phyloP scores from a whole-genome alignment of 1,139 yeast species.

The Candida sanyaensis region DNA sequence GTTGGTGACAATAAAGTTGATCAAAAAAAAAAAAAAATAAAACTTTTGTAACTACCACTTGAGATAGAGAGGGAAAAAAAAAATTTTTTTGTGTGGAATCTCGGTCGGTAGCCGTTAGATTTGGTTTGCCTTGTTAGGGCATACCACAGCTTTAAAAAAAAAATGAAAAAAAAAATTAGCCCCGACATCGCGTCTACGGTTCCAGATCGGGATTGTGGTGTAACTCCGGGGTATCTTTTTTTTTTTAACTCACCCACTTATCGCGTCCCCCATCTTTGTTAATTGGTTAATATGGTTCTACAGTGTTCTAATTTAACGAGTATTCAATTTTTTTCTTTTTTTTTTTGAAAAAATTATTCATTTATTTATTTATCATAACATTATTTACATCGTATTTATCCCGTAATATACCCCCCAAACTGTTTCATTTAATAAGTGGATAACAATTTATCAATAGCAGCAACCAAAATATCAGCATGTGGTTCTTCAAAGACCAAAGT shows the following conservation, averaged over 20 bases:
- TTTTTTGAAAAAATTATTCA: too few species aligned
- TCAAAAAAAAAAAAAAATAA: too few species aligned
- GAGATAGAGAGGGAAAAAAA: too few species aligned
- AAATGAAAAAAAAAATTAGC: background rate
- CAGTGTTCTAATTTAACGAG: background rate
- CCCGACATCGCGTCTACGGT: background rate
- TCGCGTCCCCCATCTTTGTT: background rate
- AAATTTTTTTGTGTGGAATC: background rate
- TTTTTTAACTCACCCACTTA: background rate
- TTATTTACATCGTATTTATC: too few species aligned
- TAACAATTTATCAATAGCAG: slow-evolving; percentile 49
- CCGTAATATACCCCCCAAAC: background rate
- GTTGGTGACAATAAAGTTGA: background rate
- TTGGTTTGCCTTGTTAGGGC: background rate
- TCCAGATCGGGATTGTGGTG: slow-evolving; percentile 1
- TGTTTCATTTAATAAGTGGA: slow-evolving; percentile 26
- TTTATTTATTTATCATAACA: background rate
- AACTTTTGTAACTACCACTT: too few species aligned
- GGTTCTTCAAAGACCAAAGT: slow-evolving; percentile 71
- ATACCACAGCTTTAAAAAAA: background rate
- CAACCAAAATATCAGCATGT: slow-evolving; percentile 69
- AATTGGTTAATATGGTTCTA: background rate
- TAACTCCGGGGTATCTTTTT: background rate
- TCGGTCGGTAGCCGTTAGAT: background rate
- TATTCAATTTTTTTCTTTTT: background rate